Percentiles rank a stretch among this genome's conserved stretches.
Conservation (phyloP, 495 filamentous ascomycete genomes). For the Massariosphaeria phaeospora region DNA sequence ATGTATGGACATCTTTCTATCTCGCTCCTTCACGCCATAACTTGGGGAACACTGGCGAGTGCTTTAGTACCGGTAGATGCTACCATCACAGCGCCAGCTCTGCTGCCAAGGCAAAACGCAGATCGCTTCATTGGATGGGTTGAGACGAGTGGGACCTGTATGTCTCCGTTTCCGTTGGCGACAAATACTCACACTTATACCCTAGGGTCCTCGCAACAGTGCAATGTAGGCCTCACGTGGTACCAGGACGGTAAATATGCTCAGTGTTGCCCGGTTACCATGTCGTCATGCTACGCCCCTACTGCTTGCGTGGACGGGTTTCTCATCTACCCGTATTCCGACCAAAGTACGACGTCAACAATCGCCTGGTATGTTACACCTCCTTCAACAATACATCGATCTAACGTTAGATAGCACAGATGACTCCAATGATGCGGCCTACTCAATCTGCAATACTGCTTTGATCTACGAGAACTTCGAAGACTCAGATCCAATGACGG, state of each 20-base stretch:
- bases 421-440: conserved; percentile 6
- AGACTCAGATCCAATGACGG: conserved; percentile 16
- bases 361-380: conserved; percentile 20
- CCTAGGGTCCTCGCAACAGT: conserved; percentile 13
- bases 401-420: conserved; percentile 14
- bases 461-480: conserved; percentile 26
- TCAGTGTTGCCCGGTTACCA: conserved; percentile 26
- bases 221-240: conserved; percentile 22
- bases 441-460: conserved; percentile 22
- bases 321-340: conserved; percentile 21
- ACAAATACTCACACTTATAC: neutral
- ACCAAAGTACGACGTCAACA: conserved; percentile 7
- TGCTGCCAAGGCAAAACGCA: conserved; percentile 14
- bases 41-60: conserved; percentile 4
- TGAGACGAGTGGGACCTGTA: conserved; percentile 13
- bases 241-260: conserved; percentile 24
- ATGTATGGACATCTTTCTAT: conserved; percentile 13
- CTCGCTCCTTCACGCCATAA: conserved; percentile 14
- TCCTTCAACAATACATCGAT: neutral
- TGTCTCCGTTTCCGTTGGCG: neutral
- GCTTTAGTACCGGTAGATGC: conserved; percentile 17
- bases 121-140: conserved; percentile 25
- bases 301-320: conserved; percentile 22
- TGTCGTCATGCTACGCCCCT: conserved; percentile 16
- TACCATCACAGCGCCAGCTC: conserved; percentile 18